Evolutionary conservation across 306 rosid species (phyloP).

Genomic region (Dalbergia cultrata): DNA sequence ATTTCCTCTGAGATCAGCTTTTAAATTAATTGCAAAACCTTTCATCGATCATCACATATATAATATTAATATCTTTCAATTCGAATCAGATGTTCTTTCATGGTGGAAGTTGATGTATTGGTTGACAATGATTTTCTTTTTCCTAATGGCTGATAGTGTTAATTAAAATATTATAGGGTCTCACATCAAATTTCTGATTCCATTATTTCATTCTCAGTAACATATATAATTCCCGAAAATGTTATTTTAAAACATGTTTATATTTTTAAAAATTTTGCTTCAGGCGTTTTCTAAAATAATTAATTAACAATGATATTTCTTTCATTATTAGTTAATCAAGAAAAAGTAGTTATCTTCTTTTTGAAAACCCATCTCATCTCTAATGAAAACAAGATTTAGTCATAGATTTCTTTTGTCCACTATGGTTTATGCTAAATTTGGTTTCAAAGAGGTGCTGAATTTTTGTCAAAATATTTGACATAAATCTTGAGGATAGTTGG

Average conservation of each 20-base stretch:
- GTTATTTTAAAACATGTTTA: background rate
- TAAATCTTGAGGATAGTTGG: too few species aligned
- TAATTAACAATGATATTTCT: background rate
- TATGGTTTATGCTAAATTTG: too few species aligned
- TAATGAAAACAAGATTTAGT: background rate
- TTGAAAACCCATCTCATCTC: background rate
- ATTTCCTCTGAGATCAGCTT: slow-evolving; percentile 5
- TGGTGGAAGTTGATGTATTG: slow-evolving; percentile 21
- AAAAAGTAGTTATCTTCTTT: background rate
- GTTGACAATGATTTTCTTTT: slow-evolving; percentile 36
- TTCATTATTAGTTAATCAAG: too few species aligned
- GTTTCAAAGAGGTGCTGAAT: too few species aligned
- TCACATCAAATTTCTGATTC: slow-evolving; percentile 5
- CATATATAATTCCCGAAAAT: background rate
- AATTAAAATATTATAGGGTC: slow-evolving; percentile 6
- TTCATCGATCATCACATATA: slow-evolving; percentile 12
- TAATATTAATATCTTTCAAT: background rate
- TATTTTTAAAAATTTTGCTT: background rate
- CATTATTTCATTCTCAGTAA: slow-evolving; percentile 2
- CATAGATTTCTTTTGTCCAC: background rate
- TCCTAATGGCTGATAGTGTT: background rate
- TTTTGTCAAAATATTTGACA: too few species aligned
- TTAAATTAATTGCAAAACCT: slow-evolving; percentile 18
- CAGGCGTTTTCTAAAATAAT: background rate
- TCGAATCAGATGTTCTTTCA: slow-evolving; percentile 21